Base-by-base conservation (phyloP, 2,329 filamentous ascomycete genomes). In the Aspergillus pseudoglaucus region DNA sequence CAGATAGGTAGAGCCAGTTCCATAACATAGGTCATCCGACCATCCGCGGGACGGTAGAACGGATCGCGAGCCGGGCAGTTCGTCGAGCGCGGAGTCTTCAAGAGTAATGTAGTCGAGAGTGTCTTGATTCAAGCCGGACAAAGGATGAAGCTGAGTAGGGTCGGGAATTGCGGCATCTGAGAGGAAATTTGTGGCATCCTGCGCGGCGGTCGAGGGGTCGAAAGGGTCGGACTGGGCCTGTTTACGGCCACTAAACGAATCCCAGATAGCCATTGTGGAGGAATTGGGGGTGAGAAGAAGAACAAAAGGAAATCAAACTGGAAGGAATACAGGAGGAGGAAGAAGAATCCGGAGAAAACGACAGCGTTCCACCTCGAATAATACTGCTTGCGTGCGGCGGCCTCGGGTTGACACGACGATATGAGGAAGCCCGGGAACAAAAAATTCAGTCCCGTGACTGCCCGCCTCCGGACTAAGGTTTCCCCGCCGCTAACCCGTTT, bases 11-110 rank as follows among this genome's bases (percentile, higher is more conserved):
- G 91, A 84, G 60, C 93, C 93, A 18, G 93, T 94, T 64, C 94
- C 93, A 69, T 98, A 98, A 74, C 93, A 97, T 51, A 98, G 82
- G 69, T 98, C 93, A 67, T 98, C 93, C 52, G 90, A 95, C 83
- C 95, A 98, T 67, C 93, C 93, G 68, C 93, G 85, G 48, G 90
- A 96, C 39, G 94, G 93, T 47, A 98, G 81, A 47, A 90, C 86
- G 39, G 91, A 94, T 67, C 88, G 87, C 50, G 84, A 80, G 63
- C 90, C 90, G 43, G 90, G 90, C 17, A 95, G 80, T 62, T 94
- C 84, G 53, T 89, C 90, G 49, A 96, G 82, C 23, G 85, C 82
- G 44, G 89, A 88, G 67, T 98, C 94, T 73, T 98, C 93, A 63
- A 98, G 84, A 22, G 86, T 85, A 56, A 98, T 81, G 72, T 98